These are phyloP conservation scores for Sugiyamaella neomexicana DNA, from an alignment of 1,139 yeast genomes.

Conservation along the genomic window DNA sequence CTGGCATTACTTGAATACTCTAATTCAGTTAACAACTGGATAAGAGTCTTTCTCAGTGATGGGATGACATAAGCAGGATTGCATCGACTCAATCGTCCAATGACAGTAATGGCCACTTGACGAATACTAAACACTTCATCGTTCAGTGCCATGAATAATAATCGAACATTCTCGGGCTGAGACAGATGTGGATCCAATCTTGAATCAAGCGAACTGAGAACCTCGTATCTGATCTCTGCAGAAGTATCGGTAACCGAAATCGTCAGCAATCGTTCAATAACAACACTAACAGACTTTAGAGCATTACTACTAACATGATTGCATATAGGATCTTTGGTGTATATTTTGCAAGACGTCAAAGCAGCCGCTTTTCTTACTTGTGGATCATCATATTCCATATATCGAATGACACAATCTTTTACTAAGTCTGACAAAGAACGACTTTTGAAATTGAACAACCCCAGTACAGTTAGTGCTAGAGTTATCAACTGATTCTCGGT, in stretches of 20 bases:
- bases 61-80: slow-evolving; percentile 98
- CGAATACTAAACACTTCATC: slow-evolving; percentile 88
- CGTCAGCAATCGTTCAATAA: slow-evolving; percentile 74
- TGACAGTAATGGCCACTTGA: slow-evolving; percentile 71
- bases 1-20: slow-evolving; percentile 76
- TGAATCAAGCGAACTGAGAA: slow-evolving; percentile 64
- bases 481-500: slow-evolving; percentile 56
- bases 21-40: slow-evolving; percentile 80
- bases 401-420: slow-evolving; percentile 74
- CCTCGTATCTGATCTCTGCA: slow-evolving; percentile 76
- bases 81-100: slow-evolving; percentile 80
- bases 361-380: slow-evolving; percentile 85
- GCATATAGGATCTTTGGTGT: slow-evolving; percentile 78
- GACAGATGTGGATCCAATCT: slow-evolving; percentile 88
- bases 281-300: slow-evolving; percentile 79
- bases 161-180: slow-evolving; percentile 85
- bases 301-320: slow-evolving; percentile 84
- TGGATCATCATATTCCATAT: slow-evolving; percentile 76
- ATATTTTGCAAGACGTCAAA: slow-evolving; percentile 77
- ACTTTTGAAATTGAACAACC: slow-evolving; percentile 70
- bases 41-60: slow-evolving; percentile 77
- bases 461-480: slow-evolving; percentile 71
- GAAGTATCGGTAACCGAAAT: slow-evolving; percentile 91
- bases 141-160: slow-evolving; percentile 83
- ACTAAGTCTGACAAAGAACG: slow-evolving; percentile 85